Base-by-base conservation (phyloP, 2,329 filamentous ascomycete genomes). In the Aspergillus neoniger region DNA sequence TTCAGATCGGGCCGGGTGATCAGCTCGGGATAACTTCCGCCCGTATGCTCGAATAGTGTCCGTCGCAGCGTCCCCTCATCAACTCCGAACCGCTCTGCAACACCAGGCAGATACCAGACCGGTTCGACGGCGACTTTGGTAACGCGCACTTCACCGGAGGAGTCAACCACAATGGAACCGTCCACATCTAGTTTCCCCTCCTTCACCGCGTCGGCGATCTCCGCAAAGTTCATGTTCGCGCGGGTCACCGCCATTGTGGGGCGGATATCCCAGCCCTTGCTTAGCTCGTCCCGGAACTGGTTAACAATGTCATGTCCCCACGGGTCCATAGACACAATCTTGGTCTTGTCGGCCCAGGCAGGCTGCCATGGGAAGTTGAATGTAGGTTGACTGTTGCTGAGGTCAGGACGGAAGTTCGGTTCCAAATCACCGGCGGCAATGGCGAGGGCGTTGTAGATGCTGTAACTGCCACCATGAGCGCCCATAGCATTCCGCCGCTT, bases 71-170 rank as follows among this genome's bases (percentile, higher is more conserved):
- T 89, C 10, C 89, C 91, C 80, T 99, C 95, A 63, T 97, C 92
- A 85, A 75, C 96, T 38, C 92, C 92, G 73, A 99, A 99, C 70
- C 95, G 85, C 73, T 96, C 91, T 25, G 95, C 95, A 28, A 98
- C 90, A 2, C 91, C 91, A 1, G 91, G 91, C 9, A 94, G 81
- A 79, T 92, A 94, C 91, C 91, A 94, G 14, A 91, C 94, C 23
- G 95, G 95, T 76, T 99, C 95, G 19, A 97, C 95, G 3, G 95
- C 95, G 65, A 98, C 91, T 75, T 99, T 99, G 51, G 95, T 98
- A 5, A 98, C 95, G 32, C 90, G 90, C 39, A 98, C 82, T 74
- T 98, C 95, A 58, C 95, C 95, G 2, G 81, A 79, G n/a, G 87
- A 83, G 71, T 96, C 96, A 56, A 98, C 76, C 71, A 92, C 94